Evolutionary conservation across 495 filamentous ascomycete genomes (phyloP).

Genomic region (Penicillium cosmopolitanum): DNA sequence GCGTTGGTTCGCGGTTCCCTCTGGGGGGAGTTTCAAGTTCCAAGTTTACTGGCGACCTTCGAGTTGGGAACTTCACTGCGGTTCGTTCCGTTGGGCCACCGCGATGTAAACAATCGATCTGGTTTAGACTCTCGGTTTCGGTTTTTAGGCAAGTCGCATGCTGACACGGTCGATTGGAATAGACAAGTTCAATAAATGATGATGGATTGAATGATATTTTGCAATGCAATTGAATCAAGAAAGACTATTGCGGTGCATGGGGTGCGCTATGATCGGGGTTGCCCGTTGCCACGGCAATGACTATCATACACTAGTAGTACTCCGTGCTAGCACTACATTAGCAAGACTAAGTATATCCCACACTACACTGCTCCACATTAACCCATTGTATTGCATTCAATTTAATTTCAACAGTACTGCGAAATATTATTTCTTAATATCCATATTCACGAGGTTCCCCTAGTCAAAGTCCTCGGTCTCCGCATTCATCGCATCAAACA

Average conservation of each 20-base stretch:
- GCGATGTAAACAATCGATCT: constrained; percentile 23
- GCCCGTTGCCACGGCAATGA: constrained; percentile 18
- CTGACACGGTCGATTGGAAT: constrained; percentile 8
- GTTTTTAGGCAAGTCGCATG: too few species aligned
- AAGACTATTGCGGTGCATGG: constrained; percentile 7
- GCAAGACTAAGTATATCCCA: too few species aligned
- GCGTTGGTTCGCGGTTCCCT: constrained; percentile 20
- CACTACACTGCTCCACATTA: constrained; percentile 2
- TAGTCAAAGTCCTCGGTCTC: constrained; percentile 44
- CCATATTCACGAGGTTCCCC: background rate
- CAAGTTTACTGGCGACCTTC: background rate
- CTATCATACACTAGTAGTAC: background rate
- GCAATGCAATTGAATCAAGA: constrained; percentile 6
- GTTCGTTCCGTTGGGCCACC: constrained; percentile 15
- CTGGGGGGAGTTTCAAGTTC: constrained; percentile 20
- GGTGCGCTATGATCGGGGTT: constrained; percentile 2
- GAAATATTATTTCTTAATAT: constrained; percentile 1
- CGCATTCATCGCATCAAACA: constrained; percentile 34
- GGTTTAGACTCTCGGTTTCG: too few species aligned
- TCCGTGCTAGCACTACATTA: too few species aligned
- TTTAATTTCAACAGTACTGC: background rate
- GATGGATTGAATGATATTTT: background rate
- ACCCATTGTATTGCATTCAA: background rate
- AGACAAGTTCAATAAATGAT: constrained; percentile 9
- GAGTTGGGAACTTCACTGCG: background rate